Evolutionary conservation across 805 yeast species (phyloP).

Genomic region (Peterozyma toletana): DNA sequence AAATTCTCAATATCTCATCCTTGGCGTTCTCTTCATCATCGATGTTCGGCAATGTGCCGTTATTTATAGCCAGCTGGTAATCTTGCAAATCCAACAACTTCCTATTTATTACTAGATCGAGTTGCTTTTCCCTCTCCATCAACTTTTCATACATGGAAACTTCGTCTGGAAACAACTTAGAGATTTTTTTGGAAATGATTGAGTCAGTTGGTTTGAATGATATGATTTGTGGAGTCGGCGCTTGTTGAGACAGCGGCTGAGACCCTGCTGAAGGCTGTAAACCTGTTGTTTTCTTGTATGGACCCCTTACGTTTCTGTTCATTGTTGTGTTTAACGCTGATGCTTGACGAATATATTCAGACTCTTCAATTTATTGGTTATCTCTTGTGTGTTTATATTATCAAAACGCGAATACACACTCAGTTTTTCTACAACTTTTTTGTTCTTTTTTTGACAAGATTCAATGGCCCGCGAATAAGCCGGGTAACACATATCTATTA

Average conservation of each 20-base stretch:
- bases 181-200: slow-evolving; percentile 21
- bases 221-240: slow-evolving; percentile 8
- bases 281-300: too few species aligned
- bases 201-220: slow-evolving; percentile 26
- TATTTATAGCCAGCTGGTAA: slow-evolving; percentile 37
- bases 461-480: too few species aligned
- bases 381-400: too few species aligned
- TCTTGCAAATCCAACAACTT: slow-evolving; percentile 85
- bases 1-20: slow-evolving; percentile 66
- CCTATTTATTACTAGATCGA: slow-evolving; percentile 77
- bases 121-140: slow-evolving; percentile 70
- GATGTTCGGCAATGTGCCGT: slow-evolving; percentile 31
- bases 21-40: slow-evolving; percentile 32
- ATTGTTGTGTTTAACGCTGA: too few species aligned
- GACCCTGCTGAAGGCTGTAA: slow-evolving; percentile 11
- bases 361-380: too few species aligned
- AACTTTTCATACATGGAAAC: slow-evolving; percentile 66
- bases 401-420: too few species aligned
- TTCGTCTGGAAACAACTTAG: slow-evolving; percentile 29
- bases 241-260: slow-evolving; percentile 21
- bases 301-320: too few species aligned
- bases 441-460: too few species aligned
- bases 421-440: too few species aligned
- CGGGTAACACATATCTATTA: too few species aligned
- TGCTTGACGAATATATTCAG: too few species aligned